These are phyloP conservation scores for Tylopilus sp. DNA, from an alignment of 768 basidiomycete species.

Conservation along the genomic window DNA sequence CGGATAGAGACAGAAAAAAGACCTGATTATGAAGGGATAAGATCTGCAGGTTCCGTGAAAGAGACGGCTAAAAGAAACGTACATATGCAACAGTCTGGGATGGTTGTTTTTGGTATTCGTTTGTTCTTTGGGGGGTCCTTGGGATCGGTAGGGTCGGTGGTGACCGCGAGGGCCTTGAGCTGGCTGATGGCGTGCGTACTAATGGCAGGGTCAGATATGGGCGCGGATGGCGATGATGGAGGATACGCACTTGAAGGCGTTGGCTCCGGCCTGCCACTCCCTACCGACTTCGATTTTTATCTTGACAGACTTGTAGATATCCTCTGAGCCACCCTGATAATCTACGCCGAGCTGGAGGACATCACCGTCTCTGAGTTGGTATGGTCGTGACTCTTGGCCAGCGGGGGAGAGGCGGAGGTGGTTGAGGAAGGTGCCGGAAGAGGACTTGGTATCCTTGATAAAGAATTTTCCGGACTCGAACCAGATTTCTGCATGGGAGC, in stretches of 20 bases:
- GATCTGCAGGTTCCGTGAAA: not conserved
- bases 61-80: conserved; percentile 25
- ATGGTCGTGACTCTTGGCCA: conserved; percentile 73
- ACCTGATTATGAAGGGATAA: conserved; percentile 33
- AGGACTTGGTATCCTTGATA: conserved; percentile 87
- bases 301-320: conserved; percentile 96
- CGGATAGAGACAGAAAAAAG: conserved; percentile 88
- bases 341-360: conserved; percentile 94
- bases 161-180: conserved; percentile 62
- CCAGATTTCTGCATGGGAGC: conserved; percentile 96
- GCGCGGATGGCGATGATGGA: not conserved
- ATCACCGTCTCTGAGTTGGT: conserved; percentile 87
- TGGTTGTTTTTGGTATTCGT: conserved; percentile 37
- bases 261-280: conserved; percentile 86
- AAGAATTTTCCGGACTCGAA: conserved; percentile 69
- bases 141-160: conserved; percentile 23
- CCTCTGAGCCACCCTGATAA: conserved; percentile 95
- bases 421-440: conserved; percentile 93
- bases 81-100: conserved; percentile 95
- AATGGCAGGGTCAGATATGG: not conserved
- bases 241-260: conserved; percentile 73
- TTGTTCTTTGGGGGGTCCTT: conserved; percentile 21
- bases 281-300: conserved; percentile 87
- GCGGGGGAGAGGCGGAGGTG: conserved; percentile 87
- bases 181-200: conserved; percentile 80